phyloP scores from a whole-genome alignment of 2,329 filamentous ascomycete species.

The Penicillium sp. region DNA sequence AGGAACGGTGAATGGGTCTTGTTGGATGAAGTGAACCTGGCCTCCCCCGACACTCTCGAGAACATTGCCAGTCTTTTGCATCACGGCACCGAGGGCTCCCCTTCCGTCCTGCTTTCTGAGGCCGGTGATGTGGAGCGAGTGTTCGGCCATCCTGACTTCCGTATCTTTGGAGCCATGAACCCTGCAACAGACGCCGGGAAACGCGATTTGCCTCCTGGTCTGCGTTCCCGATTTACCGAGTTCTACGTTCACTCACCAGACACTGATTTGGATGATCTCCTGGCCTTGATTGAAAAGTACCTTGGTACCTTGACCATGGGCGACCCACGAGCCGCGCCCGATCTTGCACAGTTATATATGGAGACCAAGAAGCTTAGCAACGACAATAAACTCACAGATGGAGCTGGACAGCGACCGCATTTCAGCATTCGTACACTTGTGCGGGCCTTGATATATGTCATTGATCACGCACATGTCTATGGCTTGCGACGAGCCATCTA shows the following conservation, averaged over 20 bases:
- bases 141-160: slow-evolving; percentile 85
- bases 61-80: slow-evolving; percentile 86
- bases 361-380: slow-evolving; percentile 80
- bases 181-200: slow-evolving; percentile 97
- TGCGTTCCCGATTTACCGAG: slow-evolving; percentile 92
- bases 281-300: slow-evolving; percentile 86
- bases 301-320: slow-evolving; percentile 71
- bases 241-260: slow-evolving; percentile 93
- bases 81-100: slow-evolving; percentile 68
- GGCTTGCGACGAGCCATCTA: slow-evolving; percentile 82
- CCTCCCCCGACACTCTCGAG: slow-evolving; percentile 90
- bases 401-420: slow-evolving; percentile 92
- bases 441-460: slow-evolving; percentile 83
- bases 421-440: slow-evolving; percentile 96
- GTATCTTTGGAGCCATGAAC: slow-evolving; percentile 98
- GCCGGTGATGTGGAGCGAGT: slow-evolving; percentile 91
- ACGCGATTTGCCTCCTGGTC: slow-evolving; percentile 83
- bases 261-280: slow-evolving; percentile 78
- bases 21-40: slow-evolving; percentile 95
- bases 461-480: slow-evolving; percentile 80
- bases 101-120: slow-evolving; percentile 87
- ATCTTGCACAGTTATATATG: slow-evolving; percentile 85
- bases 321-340: slow-evolving; percentile 72
- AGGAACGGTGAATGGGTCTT: slow-evolving; percentile 96
- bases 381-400: slow-evolving; percentile 85